phyloP scores from a whole-genome alignment of 1,284 basidiomycete genomes.

The Testicularia cyperi region DNA sequence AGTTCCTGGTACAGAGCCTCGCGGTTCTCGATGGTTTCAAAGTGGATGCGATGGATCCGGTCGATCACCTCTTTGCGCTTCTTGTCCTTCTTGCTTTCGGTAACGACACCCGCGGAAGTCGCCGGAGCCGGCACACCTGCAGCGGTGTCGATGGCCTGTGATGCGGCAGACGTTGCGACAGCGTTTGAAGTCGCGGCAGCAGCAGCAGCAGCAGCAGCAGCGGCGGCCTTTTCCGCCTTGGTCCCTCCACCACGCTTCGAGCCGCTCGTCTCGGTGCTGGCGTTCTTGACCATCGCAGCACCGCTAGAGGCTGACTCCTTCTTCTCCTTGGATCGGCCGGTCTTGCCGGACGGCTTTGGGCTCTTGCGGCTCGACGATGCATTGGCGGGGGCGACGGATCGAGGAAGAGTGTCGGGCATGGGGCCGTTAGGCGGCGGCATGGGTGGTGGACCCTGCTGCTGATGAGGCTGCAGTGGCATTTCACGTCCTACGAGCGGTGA shows the following conservation, averaged over 20 bases:
- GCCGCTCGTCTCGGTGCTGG: constrained; percentile 19
- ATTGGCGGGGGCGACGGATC: constrained; percentile 19
- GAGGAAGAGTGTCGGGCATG: constrained; percentile 32
- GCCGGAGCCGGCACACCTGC: no score
- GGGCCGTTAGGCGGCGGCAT: constrained; percentile 12
- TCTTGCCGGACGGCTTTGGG: not conserved
- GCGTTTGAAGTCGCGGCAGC: constrained; percentile 3
- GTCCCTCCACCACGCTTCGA: constrained; percentile 19
- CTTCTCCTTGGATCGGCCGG: constrained; percentile 14
- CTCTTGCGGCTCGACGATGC: constrained; percentile 20
- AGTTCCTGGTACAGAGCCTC: constrained; percentile 54
- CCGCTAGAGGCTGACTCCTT: constrained; percentile 16
- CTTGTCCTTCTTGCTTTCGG: constrained; percentile 44
- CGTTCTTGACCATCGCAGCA: constrained; percentile 28
- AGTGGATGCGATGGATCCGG: constrained; percentile 54
- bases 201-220: constrained; percentile 12
- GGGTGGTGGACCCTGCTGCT: constrained; percentile 12
- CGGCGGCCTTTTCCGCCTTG: constrained; percentile 31
- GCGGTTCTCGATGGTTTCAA: constrained; percentile 55
- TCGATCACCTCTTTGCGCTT: constrained; percentile 58
- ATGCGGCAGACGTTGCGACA: not conserved
- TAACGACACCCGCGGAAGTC: constrained; percentile 7
- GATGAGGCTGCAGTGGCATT: constrained; percentile 29
- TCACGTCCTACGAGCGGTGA: constrained; percentile 29
- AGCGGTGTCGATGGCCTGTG: constrained; percentile 1